These are phyloP conservation scores for Microsporum ferrugineum DNA, from an alignment of 2,329 filamentous ascomycete genomes.

Conservation along the genomic window DNA sequence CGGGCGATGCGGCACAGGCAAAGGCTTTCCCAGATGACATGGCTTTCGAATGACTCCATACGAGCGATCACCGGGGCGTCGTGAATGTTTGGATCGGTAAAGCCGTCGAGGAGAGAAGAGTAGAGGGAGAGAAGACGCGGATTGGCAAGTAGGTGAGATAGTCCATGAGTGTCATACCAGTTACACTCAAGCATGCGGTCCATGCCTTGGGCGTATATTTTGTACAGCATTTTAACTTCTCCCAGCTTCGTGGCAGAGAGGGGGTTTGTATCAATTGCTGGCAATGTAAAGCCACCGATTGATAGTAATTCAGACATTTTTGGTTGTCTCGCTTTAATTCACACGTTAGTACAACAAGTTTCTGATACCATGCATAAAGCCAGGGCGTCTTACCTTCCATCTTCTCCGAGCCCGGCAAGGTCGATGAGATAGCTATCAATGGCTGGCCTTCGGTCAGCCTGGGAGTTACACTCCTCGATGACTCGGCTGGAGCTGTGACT, in stretches of 20 bases:
- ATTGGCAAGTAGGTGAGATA: slow-evolving; percentile 44
- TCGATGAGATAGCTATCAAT: slow-evolving; percentile 9
- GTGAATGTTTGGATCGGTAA: slow-evolving; percentile 30
- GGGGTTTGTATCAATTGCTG: slow-evolving; percentile 42
- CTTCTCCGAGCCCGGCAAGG: slow-evolving; percentile 9
- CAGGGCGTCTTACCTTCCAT: slow-evolving; percentile 8
- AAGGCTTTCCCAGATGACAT: slow-evolving; percentile 50
- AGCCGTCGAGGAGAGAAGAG: slow-evolving; percentile 48
- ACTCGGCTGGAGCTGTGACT: not conserved
- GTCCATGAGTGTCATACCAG: slow-evolving; percentile 59
- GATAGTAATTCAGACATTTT: slow-evolving; percentile 62
- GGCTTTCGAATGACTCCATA: slow-evolving; percentile 45
- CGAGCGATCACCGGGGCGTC: slow-evolving; percentile 29
- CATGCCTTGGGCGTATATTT: slow-evolving; percentile 63
- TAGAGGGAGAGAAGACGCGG: slow-evolving; percentile 54
- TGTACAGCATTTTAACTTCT: slow-evolving; percentile 61
- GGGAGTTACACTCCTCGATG: slow-evolving; percentile 1
- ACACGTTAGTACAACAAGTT: not conserved
- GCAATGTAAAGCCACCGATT: slow-evolving; percentile 49
- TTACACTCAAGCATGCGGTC: slow-evolving; percentile 68
- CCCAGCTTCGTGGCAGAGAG: slow-evolving; percentile 42
- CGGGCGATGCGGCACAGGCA: slow-evolving; percentile 39
- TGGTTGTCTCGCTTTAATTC: slow-evolving; percentile 48
- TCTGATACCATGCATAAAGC: not conserved
- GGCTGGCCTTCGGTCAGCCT: not conserved